Evolutionary conservation across 192 early-diverging fungal species (phyloP), one percentile per base, ranked within the genome.

Genomic region (Coemansia biformis): DNA sequence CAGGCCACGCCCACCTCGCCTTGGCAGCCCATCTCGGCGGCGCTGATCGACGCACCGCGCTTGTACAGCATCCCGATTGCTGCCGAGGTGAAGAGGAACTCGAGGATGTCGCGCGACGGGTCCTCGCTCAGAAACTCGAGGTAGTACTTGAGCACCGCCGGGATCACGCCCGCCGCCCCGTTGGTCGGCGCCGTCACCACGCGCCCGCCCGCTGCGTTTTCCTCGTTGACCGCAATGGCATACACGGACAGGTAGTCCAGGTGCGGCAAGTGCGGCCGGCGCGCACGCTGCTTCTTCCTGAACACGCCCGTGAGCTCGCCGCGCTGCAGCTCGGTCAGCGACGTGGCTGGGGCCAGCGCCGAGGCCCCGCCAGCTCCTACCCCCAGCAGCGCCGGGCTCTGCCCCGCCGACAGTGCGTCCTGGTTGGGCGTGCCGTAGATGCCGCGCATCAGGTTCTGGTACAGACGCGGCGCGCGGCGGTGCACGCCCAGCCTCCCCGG

Each of bases 61-160:
- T 97, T 97, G 79, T 87, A 97, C 32, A 97, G 73, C 93, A 97
- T 97, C 14, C 93, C 93, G 43, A 97, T 86, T 2, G 93, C 93
- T 0, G 91, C 85, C 1, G 90, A 87, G 0, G 93, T 97, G 36
- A 97, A 79, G 31, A 97, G 57, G 49, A 94, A 94, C 63, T 93
- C 90, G 70, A 92, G 82, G 22, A 92, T 82, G 48, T 93, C 93
- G 8, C 83, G 80, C 57, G 87, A 85, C 8, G 83, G 81, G 42
- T 86, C 82, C 26, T 81, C 81, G n/a, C 86, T 92, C 50, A 94
- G 83, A 63, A 97, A 97, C 62, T 93, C 91, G 9, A 97, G 77
- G 66, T 94, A 90, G 66, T 93, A 97, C 66, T 94, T 97, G 16
- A 97, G 78, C 4, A 94, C 91, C 2, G 91, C 83, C 7, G 93